Evolutionary conservation across 2,329 filamentous ascomycete species (phyloP).

Genomic region (Verticillium nonalfalfae): DNA sequence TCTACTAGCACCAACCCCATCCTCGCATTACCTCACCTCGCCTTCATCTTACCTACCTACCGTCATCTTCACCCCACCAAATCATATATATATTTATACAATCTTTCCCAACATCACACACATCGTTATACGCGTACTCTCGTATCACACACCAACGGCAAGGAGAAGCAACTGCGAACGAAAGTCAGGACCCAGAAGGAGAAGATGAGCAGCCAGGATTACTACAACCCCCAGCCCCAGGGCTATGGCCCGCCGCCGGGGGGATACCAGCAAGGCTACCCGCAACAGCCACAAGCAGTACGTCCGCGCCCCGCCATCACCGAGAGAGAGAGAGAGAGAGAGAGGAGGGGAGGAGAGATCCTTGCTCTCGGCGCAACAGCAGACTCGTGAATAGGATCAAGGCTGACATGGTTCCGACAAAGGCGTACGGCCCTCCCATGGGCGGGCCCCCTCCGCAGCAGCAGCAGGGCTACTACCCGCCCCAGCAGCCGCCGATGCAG

Average conservation of each 20-base stretch:
- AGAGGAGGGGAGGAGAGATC: too few relatives aligned
- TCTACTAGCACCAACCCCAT: not conserved
- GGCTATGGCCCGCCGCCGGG: slow-evolving; percentile 1
- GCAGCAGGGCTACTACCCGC: slow-evolving; percentile 22
- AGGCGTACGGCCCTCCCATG: slow-evolving; percentile 21
- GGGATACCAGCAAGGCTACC: slow-evolving; percentile 16
- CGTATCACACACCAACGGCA: not conserved
- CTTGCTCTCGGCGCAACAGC: not conserved
- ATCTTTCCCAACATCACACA: too few relatives aligned
- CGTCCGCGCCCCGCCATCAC: slow-evolving; percentile 10
- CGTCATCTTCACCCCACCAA: too few relatives aligned
- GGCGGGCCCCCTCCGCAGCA: slow-evolving; percentile 21
- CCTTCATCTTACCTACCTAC: too few relatives aligned
- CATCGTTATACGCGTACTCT: not conserved
- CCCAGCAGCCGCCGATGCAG: slow-evolving; percentile 33
- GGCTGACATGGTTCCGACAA: slow-evolving; percentile 3
- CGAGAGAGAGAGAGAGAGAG: not conserved
- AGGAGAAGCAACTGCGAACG: too few relatives aligned
- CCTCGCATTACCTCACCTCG: not conserved
- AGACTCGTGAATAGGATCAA: not conserved
- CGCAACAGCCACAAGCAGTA: slow-evolving; percentile 33
- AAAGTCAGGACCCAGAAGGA: not conserved
- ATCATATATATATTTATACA: too few relatives aligned
- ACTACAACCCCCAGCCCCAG: slow-evolving; percentile 23
- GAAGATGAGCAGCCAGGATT: slow-evolving; percentile 33